These are phyloP conservation scores for Malassezia slooffiae DNA, from an alignment of 1,284 basidiomycete species.

Conservation along the genomic window DNA sequence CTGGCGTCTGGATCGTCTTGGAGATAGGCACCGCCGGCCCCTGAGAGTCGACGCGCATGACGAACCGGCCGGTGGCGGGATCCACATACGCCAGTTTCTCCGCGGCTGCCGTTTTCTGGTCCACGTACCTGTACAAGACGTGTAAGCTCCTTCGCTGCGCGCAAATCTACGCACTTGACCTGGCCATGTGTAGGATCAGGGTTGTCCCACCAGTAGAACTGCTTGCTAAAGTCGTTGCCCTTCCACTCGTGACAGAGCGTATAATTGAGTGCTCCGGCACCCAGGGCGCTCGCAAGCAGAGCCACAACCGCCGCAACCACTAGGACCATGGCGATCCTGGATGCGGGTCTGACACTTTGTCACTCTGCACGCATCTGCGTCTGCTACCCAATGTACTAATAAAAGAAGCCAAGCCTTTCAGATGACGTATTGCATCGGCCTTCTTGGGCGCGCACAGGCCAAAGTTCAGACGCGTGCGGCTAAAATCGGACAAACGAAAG, in stretches of 20 bases:
- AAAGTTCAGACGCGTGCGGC: too few species aligned
- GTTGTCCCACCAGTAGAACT: slow-evolving; percentile 31
- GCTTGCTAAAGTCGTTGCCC: slow-evolving; percentile 27
- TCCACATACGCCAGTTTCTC: slow-evolving; percentile 26
- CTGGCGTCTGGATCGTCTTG: slow-evolving; percentile 17
- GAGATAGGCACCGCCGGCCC: slow-evolving; percentile 4
- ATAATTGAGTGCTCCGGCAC: slow-evolving; percentile 22
- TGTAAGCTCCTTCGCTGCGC: not conserved
- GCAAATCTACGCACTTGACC: slow-evolving; percentile 15
- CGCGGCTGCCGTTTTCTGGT: slow-evolving; percentile 17
- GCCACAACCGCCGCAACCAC: too few species aligned
- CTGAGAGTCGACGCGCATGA: slow-evolving; percentile 20
- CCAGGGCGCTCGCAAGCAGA: too few species aligned
- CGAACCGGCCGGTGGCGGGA: slow-evolving; percentile 13
- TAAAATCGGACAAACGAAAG: too few species aligned
- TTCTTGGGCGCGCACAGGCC: too few species aligned
- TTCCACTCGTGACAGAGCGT: slow-evolving; percentile 22
- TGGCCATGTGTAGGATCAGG: slow-evolving; percentile 27
- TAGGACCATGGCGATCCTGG: too few species aligned
- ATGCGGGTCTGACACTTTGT: too few species aligned
- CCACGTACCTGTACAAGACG: slow-evolving; percentile 15
- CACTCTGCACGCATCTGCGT: too few species aligned
- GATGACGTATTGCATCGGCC: too few species aligned
- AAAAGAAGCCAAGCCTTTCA: too few species aligned
- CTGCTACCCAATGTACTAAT: too few species aligned